These are phyloP conservation scores for Candolleomyces eurysporus DNA, from an alignment of 768 basidiomycete species.

Conservation along the genomic window DNA sequence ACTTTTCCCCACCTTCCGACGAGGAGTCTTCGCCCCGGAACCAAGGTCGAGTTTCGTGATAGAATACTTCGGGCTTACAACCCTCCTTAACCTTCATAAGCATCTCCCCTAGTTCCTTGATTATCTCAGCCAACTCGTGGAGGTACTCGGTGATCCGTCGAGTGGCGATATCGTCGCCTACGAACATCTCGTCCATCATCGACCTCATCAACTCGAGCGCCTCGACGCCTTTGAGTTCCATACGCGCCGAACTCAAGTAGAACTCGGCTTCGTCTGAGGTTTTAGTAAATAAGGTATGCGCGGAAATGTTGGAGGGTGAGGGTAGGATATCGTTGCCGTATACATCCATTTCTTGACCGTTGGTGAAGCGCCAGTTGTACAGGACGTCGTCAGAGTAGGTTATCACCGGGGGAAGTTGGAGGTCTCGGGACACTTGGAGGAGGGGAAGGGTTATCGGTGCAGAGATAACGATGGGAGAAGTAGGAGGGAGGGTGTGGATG, in stretches of 20 bases:
- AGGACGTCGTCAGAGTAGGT: conserved; percentile 92
- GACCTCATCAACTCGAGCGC: conserved; percentile 83
- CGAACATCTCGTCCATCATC: conserved; percentile 86
- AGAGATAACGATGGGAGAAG: conserved; percentile 63
- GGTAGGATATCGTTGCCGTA: conserved; percentile 33
- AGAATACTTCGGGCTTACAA: conserved; percentile 74
- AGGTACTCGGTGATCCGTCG: conserved; percentile 68
- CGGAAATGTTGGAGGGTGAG: conserved; percentile 58
- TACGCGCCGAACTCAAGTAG: conserved; percentile 80
- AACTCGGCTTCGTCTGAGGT: conserved; percentile 83
- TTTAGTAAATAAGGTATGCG: conserved; percentile 71
- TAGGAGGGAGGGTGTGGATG: conserved; percentile 59
- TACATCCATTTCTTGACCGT: conserved; percentile 25
- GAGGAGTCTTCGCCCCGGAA: conserved; percentile 72
- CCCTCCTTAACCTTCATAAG: conserved; percentile 64
- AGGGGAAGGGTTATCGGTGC: conserved; percentile 70
- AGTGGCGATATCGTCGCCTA: conserved; percentile 64
- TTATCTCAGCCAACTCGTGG: conserved; percentile 53
- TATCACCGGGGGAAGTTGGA: conserved; percentile 82
- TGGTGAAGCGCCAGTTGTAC: conserved; percentile 69
- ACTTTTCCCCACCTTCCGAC: conserved; percentile 39
- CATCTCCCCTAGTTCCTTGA: conserved; percentile 59
- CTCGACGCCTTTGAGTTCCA: conserved; percentile 82
- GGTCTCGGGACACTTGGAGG: conserved; percentile 63
- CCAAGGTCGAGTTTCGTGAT: conserved; percentile 76